Conservation (phyloP, 345 rosid genomes). For the Acer yangbiense region DNA sequence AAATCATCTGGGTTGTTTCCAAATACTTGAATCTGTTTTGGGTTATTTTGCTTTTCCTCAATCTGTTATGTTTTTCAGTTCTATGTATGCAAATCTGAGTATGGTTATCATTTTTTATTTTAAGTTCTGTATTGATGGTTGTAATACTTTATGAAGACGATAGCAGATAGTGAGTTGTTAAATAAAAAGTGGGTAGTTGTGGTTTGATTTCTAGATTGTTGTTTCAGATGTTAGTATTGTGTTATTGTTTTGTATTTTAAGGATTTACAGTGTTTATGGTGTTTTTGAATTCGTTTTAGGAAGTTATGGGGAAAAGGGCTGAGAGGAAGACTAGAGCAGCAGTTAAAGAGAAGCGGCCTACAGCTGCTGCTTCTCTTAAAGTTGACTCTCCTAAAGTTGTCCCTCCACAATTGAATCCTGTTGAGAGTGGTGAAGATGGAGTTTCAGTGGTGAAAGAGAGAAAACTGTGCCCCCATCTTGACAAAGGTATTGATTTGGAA, state of each 20-base stretch:
- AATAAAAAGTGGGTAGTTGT: background rate
- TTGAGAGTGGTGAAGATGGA: slow-evolving; percentile 35
- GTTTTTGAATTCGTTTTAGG: slow-evolving; percentile 36
- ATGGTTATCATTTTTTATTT: background rate
- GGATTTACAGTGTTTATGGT: slow-evolving; percentile 17
- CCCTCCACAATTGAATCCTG: slow-evolving; percentile 37
- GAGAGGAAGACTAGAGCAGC: slow-evolving; percentile 71
- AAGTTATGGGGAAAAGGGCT: slow-evolving; percentile 82
- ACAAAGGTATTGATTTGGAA: slow-evolving; percentile 58
- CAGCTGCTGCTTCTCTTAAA: slow-evolving; percentile 35
- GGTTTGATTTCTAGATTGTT: slow-evolving; percentile 15
- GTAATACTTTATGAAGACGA: background rate
- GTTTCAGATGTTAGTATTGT: slow-evolving; percentile 4
- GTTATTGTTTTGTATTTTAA: slow-evolving; percentile 11
- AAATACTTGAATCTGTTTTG: slow-evolving; percentile 18
- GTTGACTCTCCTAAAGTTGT: slow-evolving; percentile 32
- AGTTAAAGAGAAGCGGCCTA: slow-evolving; percentile 51
- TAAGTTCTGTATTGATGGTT: slow-evolving; percentile 1
- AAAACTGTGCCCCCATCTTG: slow-evolving; percentile 62
- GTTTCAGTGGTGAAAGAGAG: slow-evolving; percentile 43
- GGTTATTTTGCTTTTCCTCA: slow-evolving; percentile 18
- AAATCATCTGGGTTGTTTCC: slow-evolving; percentile 31
- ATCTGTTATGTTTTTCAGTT: slow-evolving; percentile 1
- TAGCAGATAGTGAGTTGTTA: background rate
- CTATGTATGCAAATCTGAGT: background rate